A percentile compares a stretch with the other conserved stretches of the same genome.
phyloP scores from a whole-genome alignment of 2,329 filamentous ascomycete genomes.

The Phyllosticta citriasiana region DNA sequence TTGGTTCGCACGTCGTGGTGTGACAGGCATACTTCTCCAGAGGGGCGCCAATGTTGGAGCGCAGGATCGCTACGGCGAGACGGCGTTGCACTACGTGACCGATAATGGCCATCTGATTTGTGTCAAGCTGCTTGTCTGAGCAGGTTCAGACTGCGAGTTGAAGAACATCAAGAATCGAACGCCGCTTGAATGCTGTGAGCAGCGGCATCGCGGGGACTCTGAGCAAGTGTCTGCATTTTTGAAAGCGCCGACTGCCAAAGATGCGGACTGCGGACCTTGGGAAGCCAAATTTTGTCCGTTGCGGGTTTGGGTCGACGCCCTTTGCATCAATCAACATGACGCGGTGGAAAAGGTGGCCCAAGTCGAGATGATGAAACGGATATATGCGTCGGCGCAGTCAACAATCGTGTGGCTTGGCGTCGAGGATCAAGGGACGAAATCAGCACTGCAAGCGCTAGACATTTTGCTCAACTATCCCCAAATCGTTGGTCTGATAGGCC shows the following conservation, averaged over 20 bases:
- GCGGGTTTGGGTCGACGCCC: neutral
- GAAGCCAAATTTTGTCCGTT: neutral
- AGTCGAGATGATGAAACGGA: neutral
- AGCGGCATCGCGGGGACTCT: neutral
- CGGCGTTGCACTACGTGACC: neutral
- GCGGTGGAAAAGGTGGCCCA: neutral
- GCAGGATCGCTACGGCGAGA: slow-evolving; percentile 1
- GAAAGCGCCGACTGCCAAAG: neutral
- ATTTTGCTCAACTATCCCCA: neutral
- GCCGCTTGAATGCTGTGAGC: neutral
- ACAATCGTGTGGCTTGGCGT: neutral
- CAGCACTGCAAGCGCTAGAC: neutral
- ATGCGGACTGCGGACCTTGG: too few species aligned
- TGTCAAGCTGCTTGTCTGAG: neutral
- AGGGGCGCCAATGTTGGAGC: neutral
- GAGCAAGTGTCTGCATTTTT: neutral
- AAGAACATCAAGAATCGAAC: neutral
- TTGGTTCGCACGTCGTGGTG: neutral
- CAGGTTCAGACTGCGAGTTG: neutral
- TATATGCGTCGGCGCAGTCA: neutral
- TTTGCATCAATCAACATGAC: neutral
- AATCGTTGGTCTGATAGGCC: neutral
- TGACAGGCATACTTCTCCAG: neutral
- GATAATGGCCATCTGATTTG: neutral
- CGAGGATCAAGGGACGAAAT: slow-evolving; percentile 12